Base-by-base conservation (phyloP, 2,329 filamentous ascomycete genomes). In the Tetracladium maxilliforme region DNA sequence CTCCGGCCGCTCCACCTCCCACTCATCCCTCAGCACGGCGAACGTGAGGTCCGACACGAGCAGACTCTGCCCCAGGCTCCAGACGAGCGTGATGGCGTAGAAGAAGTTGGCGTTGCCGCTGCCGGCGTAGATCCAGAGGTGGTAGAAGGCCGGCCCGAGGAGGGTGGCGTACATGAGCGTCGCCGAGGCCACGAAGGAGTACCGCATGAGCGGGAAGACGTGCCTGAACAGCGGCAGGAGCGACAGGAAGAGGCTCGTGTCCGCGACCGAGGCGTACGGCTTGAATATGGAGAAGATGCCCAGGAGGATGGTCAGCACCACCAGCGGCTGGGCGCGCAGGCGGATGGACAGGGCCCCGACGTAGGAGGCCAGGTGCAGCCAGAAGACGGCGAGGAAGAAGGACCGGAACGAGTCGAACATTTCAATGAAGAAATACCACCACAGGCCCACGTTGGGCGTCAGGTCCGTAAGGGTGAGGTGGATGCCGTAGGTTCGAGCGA, bases 351-450 rank as follows among this genome's bases (percentile, higher is more conserved):
- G 58, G 0, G 82, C 87, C 10, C 78, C 79, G 18, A 92, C 81
- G 51, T 98, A 98, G 19, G 80, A 78, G 1, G 79, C 72, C 30
- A 95, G 70, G 46, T 98, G 90, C 32, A 98, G 66, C 84, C 92
- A 95, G 56, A 98, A 98, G 24, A 98, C 86, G 27, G 81, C 90
- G 4, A 98, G 68, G 62, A 95, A 98, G 61, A 98, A 98, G 39
- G 79, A 76, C 19, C 90, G 70, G 64, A 98, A 98, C 2, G 86
- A 87, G 53, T 98, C 90, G 48, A 98, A 98, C 73, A 98, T 98
- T 47, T 98, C 87, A 38, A 92, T 92, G 47, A 98, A 95, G 55
- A 98, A 98, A 53, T 98, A 98, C 90, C 90, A 98, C 90, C 90
- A 98, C 2, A 98, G 62, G 2, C 90, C 90, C 16, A 92, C 79